phyloP scores from a whole-genome alignment of 176 grass and related monocot genomes.

The Cenchrus fungigraminus region DNA sequence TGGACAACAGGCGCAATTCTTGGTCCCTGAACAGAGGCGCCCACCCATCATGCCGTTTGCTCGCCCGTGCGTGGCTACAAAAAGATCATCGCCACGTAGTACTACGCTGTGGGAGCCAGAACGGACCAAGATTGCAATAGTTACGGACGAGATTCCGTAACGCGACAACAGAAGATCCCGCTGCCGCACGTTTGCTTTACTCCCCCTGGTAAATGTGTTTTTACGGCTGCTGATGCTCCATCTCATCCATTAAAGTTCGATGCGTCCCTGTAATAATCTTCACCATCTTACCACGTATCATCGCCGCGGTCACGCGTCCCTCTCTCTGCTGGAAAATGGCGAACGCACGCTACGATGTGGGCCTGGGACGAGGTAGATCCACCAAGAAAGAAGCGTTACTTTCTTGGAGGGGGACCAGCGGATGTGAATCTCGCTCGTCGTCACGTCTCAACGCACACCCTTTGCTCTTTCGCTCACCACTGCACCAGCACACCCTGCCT shows the following conservation, averaged over 20 bases:
- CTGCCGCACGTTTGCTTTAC: not conserved
- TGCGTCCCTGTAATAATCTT: not conserved
- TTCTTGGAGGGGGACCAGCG: not conserved
- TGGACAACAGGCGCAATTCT: not conserved
- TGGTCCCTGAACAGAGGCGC: not conserved
- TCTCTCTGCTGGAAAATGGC: not conserved
- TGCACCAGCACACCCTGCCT: not conserved
- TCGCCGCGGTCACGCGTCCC: not conserved
- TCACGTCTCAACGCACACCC: no score
- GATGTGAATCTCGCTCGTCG: not conserved
- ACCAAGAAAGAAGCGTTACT: not conserved
- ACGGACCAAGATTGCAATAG: not conserved
- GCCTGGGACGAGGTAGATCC: not conserved
- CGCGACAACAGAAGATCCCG: not conserved
- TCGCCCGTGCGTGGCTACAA: not conserved
- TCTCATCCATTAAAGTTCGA: not conserved
- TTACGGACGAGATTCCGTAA: not conserved
- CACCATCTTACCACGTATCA: not conserved
- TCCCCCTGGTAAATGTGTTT: not conserved
- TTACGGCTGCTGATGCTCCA: not conserved
- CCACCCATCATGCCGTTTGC: not conserved
- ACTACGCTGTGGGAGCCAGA: not conserved
- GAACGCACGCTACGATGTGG: not conserved
- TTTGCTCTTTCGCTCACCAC: no score
- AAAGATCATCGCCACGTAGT: not conserved